Conservation (phyloP, 2,329 filamentous ascomycete species). For the Hortaea werneckii region DNA sequence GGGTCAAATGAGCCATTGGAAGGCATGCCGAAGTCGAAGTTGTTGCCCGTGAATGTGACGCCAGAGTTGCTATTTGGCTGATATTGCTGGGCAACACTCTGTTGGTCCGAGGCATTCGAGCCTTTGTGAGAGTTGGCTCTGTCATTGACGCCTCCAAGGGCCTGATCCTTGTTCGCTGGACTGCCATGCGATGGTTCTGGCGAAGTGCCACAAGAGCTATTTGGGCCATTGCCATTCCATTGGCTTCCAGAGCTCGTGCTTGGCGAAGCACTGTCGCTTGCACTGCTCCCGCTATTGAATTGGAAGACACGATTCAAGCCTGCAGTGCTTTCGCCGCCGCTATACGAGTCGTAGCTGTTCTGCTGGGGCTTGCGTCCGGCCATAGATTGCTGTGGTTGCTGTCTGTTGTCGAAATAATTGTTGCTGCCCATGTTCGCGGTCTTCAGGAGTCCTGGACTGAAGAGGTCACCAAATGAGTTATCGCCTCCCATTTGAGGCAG, state of each 20-base stretch:
- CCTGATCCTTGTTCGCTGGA: conserved; percentile 43
- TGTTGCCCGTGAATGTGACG: conserved; percentile 2
- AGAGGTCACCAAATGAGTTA: conserved; percentile 45
- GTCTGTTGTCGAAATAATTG: conserved; percentile 21
- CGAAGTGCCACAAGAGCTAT: conserved; percentile 62
- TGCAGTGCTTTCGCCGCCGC: conserved; percentile 32
- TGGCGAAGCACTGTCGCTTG: conserved; percentile 41
- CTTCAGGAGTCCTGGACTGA: conserved; percentile 47
- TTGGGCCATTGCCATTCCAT: conserved; percentile 45
- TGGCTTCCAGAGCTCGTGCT: conserved; percentile 43
- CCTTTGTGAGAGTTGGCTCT: conserved; percentile 29
- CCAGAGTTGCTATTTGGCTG: conserved; percentile 7
- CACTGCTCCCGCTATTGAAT: conserved; percentile 38
- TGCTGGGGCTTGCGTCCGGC: conserved; percentile 8
- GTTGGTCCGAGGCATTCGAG: conserved; percentile 9
- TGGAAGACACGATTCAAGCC: conserved; percentile 39
- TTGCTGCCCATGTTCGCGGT: conserved; percentile 28
- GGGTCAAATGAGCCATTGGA: conserved; percentile 72
- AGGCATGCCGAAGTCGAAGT: conserved; percentile 17
- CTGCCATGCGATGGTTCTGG: conserved; percentile 67
- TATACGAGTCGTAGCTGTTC: conserved; percentile 19
- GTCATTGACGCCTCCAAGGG: conserved; percentile 42
- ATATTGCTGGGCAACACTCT: conserved; percentile 3
- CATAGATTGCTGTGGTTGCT: conserved; percentile 6
- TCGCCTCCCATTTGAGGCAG: conserved; percentile 24